A percentile compares a stretch with the other conserved stretches of the same genome.
Conservation (phyloP, 1,284 basidiomycete species). For the Ganoderma multipileum region DNA sequence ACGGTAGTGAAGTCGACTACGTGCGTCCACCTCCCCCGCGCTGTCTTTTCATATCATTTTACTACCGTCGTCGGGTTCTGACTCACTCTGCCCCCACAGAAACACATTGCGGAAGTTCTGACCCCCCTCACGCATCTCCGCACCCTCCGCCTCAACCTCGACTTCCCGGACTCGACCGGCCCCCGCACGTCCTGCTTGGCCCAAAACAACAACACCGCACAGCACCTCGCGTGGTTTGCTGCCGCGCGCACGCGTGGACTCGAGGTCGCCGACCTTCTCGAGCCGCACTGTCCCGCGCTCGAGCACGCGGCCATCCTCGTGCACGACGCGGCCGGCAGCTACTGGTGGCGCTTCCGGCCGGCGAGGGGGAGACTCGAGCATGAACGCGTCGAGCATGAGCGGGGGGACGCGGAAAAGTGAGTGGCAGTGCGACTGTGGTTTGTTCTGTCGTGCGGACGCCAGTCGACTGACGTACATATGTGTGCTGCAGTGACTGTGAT, state of each 20-base stretch:
- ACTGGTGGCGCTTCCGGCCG: constrained; percentile 13
- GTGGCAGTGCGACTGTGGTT: neutral
- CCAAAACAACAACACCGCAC: neutral
- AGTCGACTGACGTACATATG: neutral
- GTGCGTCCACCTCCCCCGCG: too few relatives aligned
- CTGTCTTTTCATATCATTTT: too few relatives aligned
- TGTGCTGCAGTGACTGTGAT: constrained; percentile 7
- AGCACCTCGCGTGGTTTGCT: constrained; percentile 5
- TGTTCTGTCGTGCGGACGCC: neutral
- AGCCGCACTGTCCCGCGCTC: constrained; percentile 11
- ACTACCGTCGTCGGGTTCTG: too few relatives aligned
- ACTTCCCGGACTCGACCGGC: constrained; percentile 15
- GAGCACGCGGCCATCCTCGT: constrained; percentile 8
- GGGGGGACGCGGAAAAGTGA: constrained; percentile 4
- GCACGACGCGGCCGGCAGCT: constrained; percentile 16
- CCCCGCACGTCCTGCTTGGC: constrained; percentile 4
- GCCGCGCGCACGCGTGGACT: constrained; percentile 2
- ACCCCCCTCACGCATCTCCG: neutral
- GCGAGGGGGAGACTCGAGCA: neutral
- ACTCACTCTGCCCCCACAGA: neutral
- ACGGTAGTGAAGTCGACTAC: neutral
- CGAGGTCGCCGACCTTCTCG: constrained; percentile 9
- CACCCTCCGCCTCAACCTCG: constrained; percentile 8
- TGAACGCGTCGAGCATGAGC: constrained; percentile 5
- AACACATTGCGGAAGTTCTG: constrained; percentile 3